Conservation (phyloP, 805 yeast species). For the Metschnikowia cubensis region DNA sequence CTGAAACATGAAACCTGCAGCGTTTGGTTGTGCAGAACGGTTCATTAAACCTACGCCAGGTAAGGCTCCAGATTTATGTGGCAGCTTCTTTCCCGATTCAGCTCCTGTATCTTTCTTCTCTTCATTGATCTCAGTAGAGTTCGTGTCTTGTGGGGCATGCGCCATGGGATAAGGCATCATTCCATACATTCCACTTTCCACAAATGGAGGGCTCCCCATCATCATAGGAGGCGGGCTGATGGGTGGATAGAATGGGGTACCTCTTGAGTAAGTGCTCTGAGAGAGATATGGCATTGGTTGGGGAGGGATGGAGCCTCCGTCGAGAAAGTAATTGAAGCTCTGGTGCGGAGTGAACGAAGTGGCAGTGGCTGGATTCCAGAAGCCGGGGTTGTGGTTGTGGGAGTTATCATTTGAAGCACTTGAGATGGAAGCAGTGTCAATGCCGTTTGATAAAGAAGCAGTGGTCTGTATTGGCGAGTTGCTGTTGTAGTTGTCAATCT, state of each 20-base stretch:
- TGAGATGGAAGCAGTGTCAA: constrained; percentile 18
- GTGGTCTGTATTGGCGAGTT: constrained; percentile 43
- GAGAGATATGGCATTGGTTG: constrained; percentile 17
- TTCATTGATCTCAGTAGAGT: constrained; percentile 9
- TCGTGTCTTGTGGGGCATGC: constrained; percentile 9
- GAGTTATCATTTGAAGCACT: constrained; percentile 7
- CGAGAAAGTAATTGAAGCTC: constrained; percentile 28
- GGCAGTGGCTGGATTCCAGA: constrained; percentile 68
- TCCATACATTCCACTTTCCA: constrained; percentile 36
- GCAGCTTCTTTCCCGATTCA: constrained; percentile 9
- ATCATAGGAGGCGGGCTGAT: constrained; percentile 38
- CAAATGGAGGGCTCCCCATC: constrained; percentile 33
- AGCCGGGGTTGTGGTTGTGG: constrained; percentile 27
- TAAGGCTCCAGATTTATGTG: constrained; percentile 11
- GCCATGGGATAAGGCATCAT: constrained; percentile 25
- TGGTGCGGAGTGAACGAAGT: constrained; percentile 51
- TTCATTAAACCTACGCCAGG: constrained; percentile 38
- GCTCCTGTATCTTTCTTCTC: constrained; percentile 3
- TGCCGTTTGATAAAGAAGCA: constrained; percentile 31
- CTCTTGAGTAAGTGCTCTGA: constrained; percentile 31
- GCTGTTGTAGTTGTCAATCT: constrained; percentile 54
- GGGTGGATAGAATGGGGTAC: constrained; percentile 30
- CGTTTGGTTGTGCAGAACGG: constrained; percentile 15
- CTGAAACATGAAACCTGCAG: constrained; percentile 42
- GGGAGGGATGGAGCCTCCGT: constrained; percentile 12